These are phyloP conservation scores for thale cress (Arabidopsis thaliana) DNA, from an alignment of 345 rosid species.

Conservation along the genomic window TAIR10.1 NC_003070.9:2192001-2192500, in stretches of 20 bases:
- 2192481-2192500: constrained; percentile 65
- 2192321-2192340: constrained; percentile 37
- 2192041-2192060: constrained; percentile 30
- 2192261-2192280: constrained; percentile 38
- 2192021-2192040: constrained; percentile 28
- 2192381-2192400: constrained; percentile 56
- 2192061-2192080: constrained; percentile 10
- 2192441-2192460: constrained; percentile 45
- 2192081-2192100: constrained; percentile 35
- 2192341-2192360: constrained; percentile 26
- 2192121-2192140: constrained; percentile 4
- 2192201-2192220: constrained; percentile 39
- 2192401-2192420: constrained; percentile 41
- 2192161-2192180: constrained; percentile 41
- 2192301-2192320: constrained; percentile 29
- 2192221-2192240: constrained; percentile 36
- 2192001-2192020: constrained; percentile 26
- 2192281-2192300: constrained; percentile 38
- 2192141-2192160: constrained; percentile 17
- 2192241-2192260: constrained; percentile 36
- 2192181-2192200: constrained; percentile 32
- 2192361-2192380: constrained; percentile 59
- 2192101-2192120: constrained; percentile 30
- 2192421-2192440: constrained; percentile 51
- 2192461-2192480: constrained; percentile 52